These are phyloP conservation scores for Drechslerella dactyloides DNA, from an alignment of 2,329 filamentous ascomycete genomes.

Conservation along the genomic window DNA sequence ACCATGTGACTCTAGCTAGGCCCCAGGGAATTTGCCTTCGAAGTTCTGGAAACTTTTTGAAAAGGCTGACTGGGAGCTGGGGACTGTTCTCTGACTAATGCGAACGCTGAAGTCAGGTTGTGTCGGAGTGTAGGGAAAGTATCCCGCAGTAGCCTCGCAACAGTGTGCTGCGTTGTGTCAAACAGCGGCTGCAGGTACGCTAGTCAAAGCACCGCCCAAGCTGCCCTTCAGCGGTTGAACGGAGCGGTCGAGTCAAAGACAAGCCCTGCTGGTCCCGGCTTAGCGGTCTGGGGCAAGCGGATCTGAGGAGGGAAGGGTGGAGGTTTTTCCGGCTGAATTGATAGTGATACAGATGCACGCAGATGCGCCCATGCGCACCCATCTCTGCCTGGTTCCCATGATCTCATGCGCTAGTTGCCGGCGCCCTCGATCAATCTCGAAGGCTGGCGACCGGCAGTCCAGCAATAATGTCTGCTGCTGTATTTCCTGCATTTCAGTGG, in stretches of 20 bases:
- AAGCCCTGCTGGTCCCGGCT: slow-evolving; percentile 36
- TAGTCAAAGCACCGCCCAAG: background rate
- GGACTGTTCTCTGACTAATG: slow-evolving; percentile 4
- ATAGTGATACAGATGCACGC: background rate
- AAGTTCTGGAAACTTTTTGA: background rate
- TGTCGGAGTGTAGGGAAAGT: slow-evolving; percentile 47
- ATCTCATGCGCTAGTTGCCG: background rate
- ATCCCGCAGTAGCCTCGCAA: slow-evolving; percentile 27
- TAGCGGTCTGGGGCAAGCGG: slow-evolving; percentile 30
- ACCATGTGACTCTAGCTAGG: background rate
- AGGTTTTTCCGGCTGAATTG: slow-evolving; percentile 51
- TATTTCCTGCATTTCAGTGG: too few species aligned
- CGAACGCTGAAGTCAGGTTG: slow-evolving; percentile 5
- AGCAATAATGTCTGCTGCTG: too few species aligned
- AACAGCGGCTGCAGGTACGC: slow-evolving; percentile 5
- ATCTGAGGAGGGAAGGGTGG: slow-evolving; percentile 11
- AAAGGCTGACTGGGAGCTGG: background rate
- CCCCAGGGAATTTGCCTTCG: background rate
- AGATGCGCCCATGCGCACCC: background rate
- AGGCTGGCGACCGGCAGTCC: background rate
- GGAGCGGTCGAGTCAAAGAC: slow-evolving; percentile 39
- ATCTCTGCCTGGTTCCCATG: background rate
- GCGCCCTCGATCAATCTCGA: background rate
- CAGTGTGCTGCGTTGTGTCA: slow-evolving; percentile 20
- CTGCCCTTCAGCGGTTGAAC: slow-evolving; percentile 32